Evolutionary conservation across 1,139 yeast species (phyloP).

Genomic region (Candida frijolesensis): DNA sequence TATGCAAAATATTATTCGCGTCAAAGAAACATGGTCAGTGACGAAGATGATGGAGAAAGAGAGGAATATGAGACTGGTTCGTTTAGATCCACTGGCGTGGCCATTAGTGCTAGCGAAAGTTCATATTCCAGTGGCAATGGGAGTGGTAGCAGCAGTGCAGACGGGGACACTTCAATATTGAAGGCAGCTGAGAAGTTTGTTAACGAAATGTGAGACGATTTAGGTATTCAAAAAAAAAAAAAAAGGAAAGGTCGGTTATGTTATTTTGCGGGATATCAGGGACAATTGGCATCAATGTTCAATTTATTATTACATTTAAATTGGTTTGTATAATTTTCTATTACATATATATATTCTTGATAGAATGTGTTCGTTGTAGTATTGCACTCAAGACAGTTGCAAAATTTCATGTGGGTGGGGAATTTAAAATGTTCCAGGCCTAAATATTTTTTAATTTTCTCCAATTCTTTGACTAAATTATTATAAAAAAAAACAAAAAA

Average conservation of each 20-base stretch:
- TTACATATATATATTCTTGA: neutral
- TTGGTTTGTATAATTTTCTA: too few relatives aligned
- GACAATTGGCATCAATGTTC: neutral
- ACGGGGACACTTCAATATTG: constrained; percentile 20
- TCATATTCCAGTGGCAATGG: neutral
- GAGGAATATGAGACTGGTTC: constrained; percentile 1
- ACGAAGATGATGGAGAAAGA: neutral
- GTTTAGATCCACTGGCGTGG: neutral
- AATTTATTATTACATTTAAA: too few relatives aligned
- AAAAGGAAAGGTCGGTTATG: neutral
- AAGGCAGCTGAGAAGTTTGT: constrained; percentile 30
- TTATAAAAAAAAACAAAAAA: neutral
- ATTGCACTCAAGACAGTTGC: neutral
- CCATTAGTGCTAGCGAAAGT: neutral
- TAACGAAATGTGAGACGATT: constrained; percentile 7
- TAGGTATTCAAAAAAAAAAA: neutral
- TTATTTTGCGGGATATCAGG: neutral
- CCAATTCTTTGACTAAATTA: neutral
- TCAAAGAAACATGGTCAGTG: neutral
- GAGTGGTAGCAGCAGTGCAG: neutral
- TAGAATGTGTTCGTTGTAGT: too few relatives aligned
- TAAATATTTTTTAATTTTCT: neutral
- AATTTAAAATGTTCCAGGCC: neutral
- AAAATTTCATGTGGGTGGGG: neutral
- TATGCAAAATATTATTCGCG: constrained; percentile 25